A percentile compares a stretch with the other conserved stretches of the same genome.
These are phyloP conservation scores for Penicillium bialowiezense DNA, from an alignment of 495 filamentous ascomycete species.

Conservation along the genomic window DNA sequence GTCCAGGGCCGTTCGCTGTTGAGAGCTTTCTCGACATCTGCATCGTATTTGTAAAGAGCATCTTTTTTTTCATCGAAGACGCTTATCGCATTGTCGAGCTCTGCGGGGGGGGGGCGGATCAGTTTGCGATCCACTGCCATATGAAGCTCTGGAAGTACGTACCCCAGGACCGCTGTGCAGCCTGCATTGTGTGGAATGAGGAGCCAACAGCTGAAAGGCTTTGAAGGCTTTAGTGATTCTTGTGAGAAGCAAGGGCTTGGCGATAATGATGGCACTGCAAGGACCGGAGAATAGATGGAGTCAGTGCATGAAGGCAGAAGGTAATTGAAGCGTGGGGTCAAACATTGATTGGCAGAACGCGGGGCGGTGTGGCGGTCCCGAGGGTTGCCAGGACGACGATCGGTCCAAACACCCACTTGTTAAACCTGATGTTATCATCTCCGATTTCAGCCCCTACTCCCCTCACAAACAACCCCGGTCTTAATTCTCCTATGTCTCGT, in stretches of 20 bases:
- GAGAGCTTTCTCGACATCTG: slow-evolving; percentile 58
- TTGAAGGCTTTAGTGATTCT: not conserved
- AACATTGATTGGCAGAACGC: slow-evolving; percentile 20
- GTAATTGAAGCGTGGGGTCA: slow-evolving; percentile 15
- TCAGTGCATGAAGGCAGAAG: slow-evolving; percentile 4
- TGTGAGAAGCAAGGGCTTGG: not conserved
- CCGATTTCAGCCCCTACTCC: slow-evolving; percentile 17
- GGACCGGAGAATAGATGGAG: slow-evolving; percentile 12
- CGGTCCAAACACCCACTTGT: slow-evolving; percentile 26
- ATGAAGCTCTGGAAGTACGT: slow-evolving; percentile 15
- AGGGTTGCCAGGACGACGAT: slow-evolving; percentile 36
- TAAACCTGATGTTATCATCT: slow-evolving; percentile 26
- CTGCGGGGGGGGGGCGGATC: slow-evolving; percentile 44
- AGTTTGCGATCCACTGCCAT: slow-evolving; percentile 3
- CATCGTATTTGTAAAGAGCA: slow-evolving; percentile 82
- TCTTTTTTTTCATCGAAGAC: slow-evolving; percentile 84
- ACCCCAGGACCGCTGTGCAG: slow-evolving; percentile 63
- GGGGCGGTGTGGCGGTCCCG: slow-evolving; percentile 27
- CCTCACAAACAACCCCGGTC: slow-evolving; percentile 26
- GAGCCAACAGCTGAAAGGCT: not conserved
- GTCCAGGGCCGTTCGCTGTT: slow-evolving; percentile 69
- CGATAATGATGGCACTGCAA: slow-evolving; percentile 12
- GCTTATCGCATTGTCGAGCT: slow-evolving; percentile 82
- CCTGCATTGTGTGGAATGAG: slow-evolving; percentile 37
- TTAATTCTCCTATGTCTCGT: slow-evolving; percentile 21